Evolutionary conservation across 805 yeast species (phyloP).

Genomic region (Candida cerambycidarum): DNA sequence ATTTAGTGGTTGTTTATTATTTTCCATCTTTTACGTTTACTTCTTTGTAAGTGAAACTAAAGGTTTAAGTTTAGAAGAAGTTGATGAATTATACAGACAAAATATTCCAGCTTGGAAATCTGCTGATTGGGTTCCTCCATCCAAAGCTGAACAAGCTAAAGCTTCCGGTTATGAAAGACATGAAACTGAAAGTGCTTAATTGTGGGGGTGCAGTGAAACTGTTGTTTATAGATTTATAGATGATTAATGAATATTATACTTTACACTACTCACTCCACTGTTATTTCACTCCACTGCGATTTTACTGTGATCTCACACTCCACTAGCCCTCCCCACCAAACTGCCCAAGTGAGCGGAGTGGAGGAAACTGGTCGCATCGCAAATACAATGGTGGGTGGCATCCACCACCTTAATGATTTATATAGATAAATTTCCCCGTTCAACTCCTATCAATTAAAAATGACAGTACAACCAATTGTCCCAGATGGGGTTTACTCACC

Average conservation of each 20-base stretch:
- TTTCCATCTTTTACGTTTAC: constrained; percentile 66
- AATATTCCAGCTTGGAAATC: constrained; percentile 41
- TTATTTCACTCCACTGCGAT: background rate
- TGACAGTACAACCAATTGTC: constrained; percentile 13
- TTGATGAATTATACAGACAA: constrained; percentile 62
- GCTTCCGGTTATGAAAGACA: constrained; percentile 10
- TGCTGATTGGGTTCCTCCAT: constrained; percentile 51
- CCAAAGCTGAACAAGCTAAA: constrained; percentile 20
- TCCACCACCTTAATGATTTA: background rate
- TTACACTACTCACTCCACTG: too few relatives aligned
- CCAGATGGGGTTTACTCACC: constrained; percentile 33
- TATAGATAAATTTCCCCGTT: background rate
- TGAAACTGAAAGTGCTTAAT: constrained; percentile 7
- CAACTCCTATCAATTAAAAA: background rate
- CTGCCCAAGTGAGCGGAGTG: background rate
- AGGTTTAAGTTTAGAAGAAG: constrained; percentile 80
- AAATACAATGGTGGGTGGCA: background rate
- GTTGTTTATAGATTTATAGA: constrained; percentile 6
- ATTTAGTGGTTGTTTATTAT: constrained; percentile 61
- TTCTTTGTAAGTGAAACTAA: constrained; percentile 75
- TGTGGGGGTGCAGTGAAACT: too few relatives aligned
- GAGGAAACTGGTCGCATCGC: too few relatives aligned
- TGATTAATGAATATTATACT: constrained; percentile 2
- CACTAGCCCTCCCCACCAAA: background rate
- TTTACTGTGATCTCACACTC: too few relatives aligned